Evolutionary conservation across 345 rosid genomes (phyloP), one percentile per base, ranked within the genome.

Genomic region (Mallotus nudiflorus): DNA sequence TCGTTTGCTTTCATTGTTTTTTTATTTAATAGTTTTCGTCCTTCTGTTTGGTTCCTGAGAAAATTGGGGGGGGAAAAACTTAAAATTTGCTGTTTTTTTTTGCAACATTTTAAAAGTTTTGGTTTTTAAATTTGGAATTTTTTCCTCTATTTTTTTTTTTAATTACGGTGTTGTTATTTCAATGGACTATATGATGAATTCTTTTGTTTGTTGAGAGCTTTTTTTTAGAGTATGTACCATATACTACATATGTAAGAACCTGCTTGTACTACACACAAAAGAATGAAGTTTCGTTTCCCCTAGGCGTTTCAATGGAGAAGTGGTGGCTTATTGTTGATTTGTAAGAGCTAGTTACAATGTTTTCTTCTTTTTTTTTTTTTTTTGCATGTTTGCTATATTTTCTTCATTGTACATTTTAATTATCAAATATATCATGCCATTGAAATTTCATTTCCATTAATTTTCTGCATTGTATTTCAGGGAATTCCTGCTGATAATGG

Each of bases 301-400:
- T 85, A 82, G 90, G 83, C 87, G 80, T 88, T 82, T 69, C 86
- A 76, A 65, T 80, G 86, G 92, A 85, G 75, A 88, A 84, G 86
- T 86, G 92, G 81, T 84, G 92, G 85, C 91, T 82, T 84, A 70
- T 84, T 78, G 75, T 84, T 81, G 82, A 88, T 87, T 92, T 74
- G 93, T 90, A 90, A 92, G 97, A 90, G 82, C 90, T 85, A 79
- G 85, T 82, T 82, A 68, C 73, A 68, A 78, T 58, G 75, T 78
- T 57, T 49, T 22, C n/a, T n/a, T n/a, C n/a, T n/a, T 33, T 24
- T 63, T 25, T 44, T 44, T 42, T 52, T 56, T 54, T 52, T 65
- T 67, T 35, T 72, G 69, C 62, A 60, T 24, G 13, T 46, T 67
- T 45, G 22, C 37, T 80, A 53, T 42, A 69, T 62, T 69, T 67